phyloP scores from a whole-genome alignment of 2,329 filamentous ascomycete species.

The Fusarium albidum region DNA sequence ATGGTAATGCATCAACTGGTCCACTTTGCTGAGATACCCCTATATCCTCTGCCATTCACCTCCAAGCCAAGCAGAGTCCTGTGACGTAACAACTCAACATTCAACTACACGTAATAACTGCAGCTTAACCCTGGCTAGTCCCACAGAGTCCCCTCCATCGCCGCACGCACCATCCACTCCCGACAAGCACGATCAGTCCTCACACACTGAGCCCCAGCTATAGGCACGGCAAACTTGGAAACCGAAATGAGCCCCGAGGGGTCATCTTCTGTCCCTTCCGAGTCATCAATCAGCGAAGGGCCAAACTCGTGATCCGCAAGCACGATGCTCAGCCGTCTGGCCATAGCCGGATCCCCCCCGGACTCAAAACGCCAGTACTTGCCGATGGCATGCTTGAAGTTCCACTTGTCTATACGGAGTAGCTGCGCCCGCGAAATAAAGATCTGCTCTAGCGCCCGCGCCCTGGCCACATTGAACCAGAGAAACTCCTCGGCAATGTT shows the following conservation, averaged over 20 bases:
- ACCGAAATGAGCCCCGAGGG: conserved; percentile 9
- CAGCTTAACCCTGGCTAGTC: no score
- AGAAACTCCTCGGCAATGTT: conserved; percentile 21
- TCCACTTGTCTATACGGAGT: conserved; percentile 17
- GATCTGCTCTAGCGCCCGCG: conserved; percentile 11
- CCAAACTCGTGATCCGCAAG: conserved; percentile 28
- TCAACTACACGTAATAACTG: no score
- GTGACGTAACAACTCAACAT: no score
- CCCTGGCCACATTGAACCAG: conserved; percentile 21
- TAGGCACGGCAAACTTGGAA: conserved; percentile 7
- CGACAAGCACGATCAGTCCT: conserved; percentile 23
- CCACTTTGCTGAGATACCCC: no score
- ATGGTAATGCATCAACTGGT: no score
- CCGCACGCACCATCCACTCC: conserved; percentile 23
- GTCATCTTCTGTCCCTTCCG: conserved; percentile 1
- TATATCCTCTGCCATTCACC: no score
- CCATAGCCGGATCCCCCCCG: conserved; percentile 25
- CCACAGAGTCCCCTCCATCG: conserved; percentile 22
- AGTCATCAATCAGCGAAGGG: conserved; percentile 7
- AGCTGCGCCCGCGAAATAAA: conserved; percentile 18
- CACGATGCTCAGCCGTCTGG: conserved; percentile 21
- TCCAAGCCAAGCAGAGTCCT: no score
- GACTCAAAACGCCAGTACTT: conserved; percentile 15
- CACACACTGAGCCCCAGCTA: background rate
- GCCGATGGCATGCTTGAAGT: conserved; percentile 19